Conservation (phyloP, 257 asterid genomes). For the Fraxinus cuspidata region DNA sequence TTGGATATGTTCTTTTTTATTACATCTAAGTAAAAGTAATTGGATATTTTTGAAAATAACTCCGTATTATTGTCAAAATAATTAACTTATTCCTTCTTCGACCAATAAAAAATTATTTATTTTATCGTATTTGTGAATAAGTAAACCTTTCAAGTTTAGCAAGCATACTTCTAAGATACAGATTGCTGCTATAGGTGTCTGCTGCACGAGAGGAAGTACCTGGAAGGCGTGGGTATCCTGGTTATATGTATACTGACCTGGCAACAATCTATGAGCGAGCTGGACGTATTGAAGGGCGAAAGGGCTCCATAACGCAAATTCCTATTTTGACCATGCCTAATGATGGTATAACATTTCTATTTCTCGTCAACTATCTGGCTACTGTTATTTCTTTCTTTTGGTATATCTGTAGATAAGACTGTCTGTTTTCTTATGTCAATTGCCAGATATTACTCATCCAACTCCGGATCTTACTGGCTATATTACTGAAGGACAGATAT, state of each 20-base stretch:
- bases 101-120: too few species aligned
- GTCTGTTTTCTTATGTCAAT: neutral
- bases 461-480: conserved; percentile 64
- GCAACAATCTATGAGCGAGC: conserved; percentile 86
- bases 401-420: too few species aligned
- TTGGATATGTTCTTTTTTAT: too few species aligned
- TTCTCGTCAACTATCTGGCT: neutral
- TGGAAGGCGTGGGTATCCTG: conserved; percentile 91
- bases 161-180: neutral
- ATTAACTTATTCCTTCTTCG: too few species aligned
- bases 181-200: conserved; percentile 49
- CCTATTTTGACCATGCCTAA: conserved; percentile 84
- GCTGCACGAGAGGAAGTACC: conserved; percentile 89
- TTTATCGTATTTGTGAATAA: too few species aligned
- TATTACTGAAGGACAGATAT: conserved; percentile 61
- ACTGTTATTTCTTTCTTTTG: too few species aligned
- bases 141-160: neutral
- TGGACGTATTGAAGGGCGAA: conserved; percentile 81
- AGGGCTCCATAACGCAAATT: conserved; percentile 78
- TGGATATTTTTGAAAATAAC: too few species aligned
- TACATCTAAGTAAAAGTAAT: too few species aligned
- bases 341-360: conserved; percentile 46
- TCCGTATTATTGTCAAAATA: too few species aligned
- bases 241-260: conserved; percentile 81
- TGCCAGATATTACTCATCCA: conserved; percentile 58